A percentile compares a stretch with the other conserved stretches of the same genome.
These are phyloP conservation scores for Leersia perrieri DNA, from an alignment of 176 grass and related monocot genomes.

Conservation along the genomic window DNA sequence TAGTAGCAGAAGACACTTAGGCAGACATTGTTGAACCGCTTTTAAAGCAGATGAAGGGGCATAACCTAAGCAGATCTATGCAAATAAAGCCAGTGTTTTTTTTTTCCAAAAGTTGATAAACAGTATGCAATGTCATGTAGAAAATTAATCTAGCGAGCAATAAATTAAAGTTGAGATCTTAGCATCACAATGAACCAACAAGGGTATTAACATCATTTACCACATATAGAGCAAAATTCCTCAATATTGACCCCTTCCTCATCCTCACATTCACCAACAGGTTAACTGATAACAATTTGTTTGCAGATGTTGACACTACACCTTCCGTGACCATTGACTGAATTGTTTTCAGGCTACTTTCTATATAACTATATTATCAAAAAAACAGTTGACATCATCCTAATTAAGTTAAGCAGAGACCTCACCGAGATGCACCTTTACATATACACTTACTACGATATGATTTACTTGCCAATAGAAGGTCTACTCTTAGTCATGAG, in stretches of 20 bases:
- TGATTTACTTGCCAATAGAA: background rate
- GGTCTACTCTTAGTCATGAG: constrained; percentile 36
- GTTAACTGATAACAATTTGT: constrained; percentile 3
- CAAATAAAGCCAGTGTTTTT: background rate
- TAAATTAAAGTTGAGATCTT: constrained; percentile 13
- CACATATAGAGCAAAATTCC: constrained; percentile 3
- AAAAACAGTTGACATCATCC: background rate
- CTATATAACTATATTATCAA: background rate
- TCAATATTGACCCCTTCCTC: constrained; percentile 17
- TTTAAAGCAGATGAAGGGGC: constrained; percentile 5
- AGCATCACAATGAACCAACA: constrained; percentile 3
- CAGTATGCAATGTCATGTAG: background rate
- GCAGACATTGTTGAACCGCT: background rate
- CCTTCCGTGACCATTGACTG: constrained; percentile 23
- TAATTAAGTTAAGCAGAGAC: constrained; percentile 23
- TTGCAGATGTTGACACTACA: background rate
- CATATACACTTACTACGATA: constrained; percentile 2
- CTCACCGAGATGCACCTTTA: background rate
- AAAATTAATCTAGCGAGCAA: background rate
- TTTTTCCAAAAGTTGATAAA: background rate
- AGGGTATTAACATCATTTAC: constrained; percentile 19
- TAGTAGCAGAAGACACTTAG: background rate
- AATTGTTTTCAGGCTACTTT: constrained; percentile 1
- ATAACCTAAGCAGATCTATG: background rate
- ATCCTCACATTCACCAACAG: background rate